A percentile compares a stretch with the other conserved stretches of the same genome.
Conservation (phyloP, 2,329 filamentous ascomycete species). For the Fusarium chuoi region DNA sequence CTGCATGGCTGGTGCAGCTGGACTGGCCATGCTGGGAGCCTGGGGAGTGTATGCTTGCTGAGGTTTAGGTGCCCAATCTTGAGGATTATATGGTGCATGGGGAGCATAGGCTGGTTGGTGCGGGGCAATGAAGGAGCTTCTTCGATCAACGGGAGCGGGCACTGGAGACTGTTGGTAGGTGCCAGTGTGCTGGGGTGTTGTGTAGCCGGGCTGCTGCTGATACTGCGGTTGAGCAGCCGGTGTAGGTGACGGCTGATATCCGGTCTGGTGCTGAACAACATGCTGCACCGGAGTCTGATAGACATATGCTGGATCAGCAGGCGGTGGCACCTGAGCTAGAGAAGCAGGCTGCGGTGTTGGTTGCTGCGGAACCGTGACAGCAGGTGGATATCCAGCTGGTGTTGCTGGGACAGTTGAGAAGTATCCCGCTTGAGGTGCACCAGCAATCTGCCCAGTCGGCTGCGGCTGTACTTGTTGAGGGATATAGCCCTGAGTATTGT, state of each 20-base stretch:
- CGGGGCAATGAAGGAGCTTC: not conserved
- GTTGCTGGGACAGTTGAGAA: not conserved
- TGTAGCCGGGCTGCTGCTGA: not conserved
- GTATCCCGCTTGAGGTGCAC: slow-evolving; percentile 4
- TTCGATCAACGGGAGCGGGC: not conserved
- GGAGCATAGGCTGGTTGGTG: not conserved
- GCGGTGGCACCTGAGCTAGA: not conserved
- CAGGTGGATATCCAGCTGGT: not conserved
- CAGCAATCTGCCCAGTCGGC: not conserved
- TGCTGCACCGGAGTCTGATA: not conserved
- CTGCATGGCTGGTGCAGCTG: not conserved
- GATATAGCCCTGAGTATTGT: not conserved
- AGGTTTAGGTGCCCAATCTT: slow-evolving; percentile 13
- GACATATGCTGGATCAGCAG: not conserved
- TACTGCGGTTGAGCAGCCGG: not conserved
- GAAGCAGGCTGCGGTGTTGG: not conserved
- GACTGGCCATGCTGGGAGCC: fast-evolving
- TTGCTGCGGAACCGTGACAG: not conserved
- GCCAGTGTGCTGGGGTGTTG: not conserved
- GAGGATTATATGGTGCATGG: slow-evolving; percentile 21
- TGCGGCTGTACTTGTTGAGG: not conserved
- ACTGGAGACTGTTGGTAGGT: not conserved
- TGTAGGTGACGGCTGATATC: not conserved
- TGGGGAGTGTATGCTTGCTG: not conserved
- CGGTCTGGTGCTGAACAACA: not conserved